A percentile compares a stretch with the other conserved stretches of the same genome.
phyloP scores from a whole-genome alignment of 768 basidiomycete genomes.

The Ramaria sp. region DNA sequence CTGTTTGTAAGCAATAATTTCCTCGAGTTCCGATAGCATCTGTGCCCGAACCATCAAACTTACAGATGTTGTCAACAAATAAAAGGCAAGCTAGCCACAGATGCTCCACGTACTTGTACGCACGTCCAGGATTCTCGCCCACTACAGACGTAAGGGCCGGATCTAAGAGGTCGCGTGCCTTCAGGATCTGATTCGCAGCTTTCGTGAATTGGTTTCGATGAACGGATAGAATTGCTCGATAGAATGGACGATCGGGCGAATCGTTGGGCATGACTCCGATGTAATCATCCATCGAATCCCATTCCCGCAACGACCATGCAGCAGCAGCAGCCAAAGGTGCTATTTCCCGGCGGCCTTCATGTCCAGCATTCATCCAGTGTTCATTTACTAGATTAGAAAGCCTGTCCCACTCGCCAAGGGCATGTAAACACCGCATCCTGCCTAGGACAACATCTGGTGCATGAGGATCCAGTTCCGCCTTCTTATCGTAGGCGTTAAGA shows the following conservation, averaged over 20 bases:
- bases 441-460: constrained; percentile 75
- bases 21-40: constrained; percentile 96
- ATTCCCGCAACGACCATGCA: constrained; percentile 92
- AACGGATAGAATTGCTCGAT: constrained; percentile 88
- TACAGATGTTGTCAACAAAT: constrained; percentile 11
- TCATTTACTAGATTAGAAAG: constrained; percentile 79
- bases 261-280: constrained; percentile 88
- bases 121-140: constrained; percentile 93
- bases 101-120: constrained; percentile 78
- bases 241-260: constrained; percentile 91
- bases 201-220: constrained; percentile 95
- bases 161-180: constrained; percentile 86
- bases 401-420: constrained; percentile 95
- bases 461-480: constrained; percentile 61
- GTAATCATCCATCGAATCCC: constrained; percentile 98
- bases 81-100: neutral
- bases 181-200: constrained; percentile 81
- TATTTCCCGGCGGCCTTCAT: constrained; percentile 81
- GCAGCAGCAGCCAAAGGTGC: constrained; percentile 96
- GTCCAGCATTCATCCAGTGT: constrained; percentile 72
- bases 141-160: constrained; percentile 86
- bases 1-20: constrained; percentile 94
- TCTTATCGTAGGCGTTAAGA: constrained; percentile 71
- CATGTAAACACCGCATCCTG: constrained; percentile 91
- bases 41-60: constrained; percentile 96